Percentiles rank a stretch among this genome's conserved stretches.
phyloP scores from a whole-genome alignment of 2,329 filamentous ascomycete species.

The Aspergillus hiratsukae region DNA sequence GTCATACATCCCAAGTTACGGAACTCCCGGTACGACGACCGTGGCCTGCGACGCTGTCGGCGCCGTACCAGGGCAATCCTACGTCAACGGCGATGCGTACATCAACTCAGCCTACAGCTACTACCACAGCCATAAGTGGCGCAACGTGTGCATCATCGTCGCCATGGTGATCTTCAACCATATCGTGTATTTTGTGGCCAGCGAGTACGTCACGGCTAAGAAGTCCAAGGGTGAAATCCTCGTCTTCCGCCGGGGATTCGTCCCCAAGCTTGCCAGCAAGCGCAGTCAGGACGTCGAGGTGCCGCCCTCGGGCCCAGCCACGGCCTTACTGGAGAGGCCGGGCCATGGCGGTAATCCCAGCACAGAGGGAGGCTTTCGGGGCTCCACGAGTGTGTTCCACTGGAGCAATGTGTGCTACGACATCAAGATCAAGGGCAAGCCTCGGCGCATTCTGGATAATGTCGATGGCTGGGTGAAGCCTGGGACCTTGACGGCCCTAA shows the following conservation, averaged over 20 bases:
- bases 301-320: slow-evolving; percentile 5
- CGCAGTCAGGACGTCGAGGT: slow-evolving; percentile 26
- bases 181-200: slow-evolving; percentile 57
- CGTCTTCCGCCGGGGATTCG: slow-evolving; percentile 65
- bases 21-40: slow-evolving; percentile 24
- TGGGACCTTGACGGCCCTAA: slow-evolving; percentile 80
- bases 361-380: slow-evolving; percentile 20
- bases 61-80: slow-evolving; percentile 47
- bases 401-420: slow-evolving; percentile 83
- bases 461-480: slow-evolving; percentile 94
- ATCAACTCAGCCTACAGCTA: slow-evolving; percentile 55
- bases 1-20: slow-evolving; percentile 35
- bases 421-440: slow-evolving; percentile 72
- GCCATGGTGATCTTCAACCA: slow-evolving; percentile 61
- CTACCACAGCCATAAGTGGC: slow-evolving; percentile 57
- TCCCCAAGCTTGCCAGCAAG: slow-evolving; percentile 35
- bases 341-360: slow-evolving; percentile 42
- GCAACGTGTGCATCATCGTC: slow-evolving; percentile 66
- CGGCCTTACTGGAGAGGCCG: slow-evolving; percentile 29
- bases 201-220: slow-evolving; percentile 59
- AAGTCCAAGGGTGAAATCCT: slow-evolving; percentile 74
- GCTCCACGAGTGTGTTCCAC: slow-evolving; percentile 72
- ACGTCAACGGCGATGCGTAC: slow-evolving; percentile 58
- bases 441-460: slow-evolving; percentile 72
- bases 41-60: slow-evolving; percentile 58